Base-by-base conservation (phyloP, 225 moss, liverwort and hornwort genomes). In the Physcomitrium patens region DNA sequence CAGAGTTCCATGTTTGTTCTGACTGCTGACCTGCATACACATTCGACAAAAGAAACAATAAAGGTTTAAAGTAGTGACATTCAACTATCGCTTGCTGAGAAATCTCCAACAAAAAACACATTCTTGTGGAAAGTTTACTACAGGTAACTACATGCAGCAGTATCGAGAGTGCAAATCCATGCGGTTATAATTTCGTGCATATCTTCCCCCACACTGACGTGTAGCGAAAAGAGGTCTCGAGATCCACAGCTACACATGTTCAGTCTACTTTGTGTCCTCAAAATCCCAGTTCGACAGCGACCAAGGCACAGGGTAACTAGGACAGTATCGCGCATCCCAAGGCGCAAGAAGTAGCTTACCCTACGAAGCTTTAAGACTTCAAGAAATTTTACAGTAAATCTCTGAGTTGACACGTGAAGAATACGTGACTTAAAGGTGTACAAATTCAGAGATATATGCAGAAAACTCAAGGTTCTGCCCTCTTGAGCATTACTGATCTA, bases 21-120 rank as follows among this genome's bases (percentile, higher is more conserved):
- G 86, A 70, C 83, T 87, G 67, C 78, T 86, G 66, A 86, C 86
- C 83, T 86, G 78, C 77, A 80, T 57, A 45, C 12, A 54, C 23
- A 9, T 12, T 49, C 15, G 0, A 64, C 64, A 8, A 47, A 28
- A 20, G 45, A 12, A 52, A 71, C 51, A 63, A 72, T 68, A 57
- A 79, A 18, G 15, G 58, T 16, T 37, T 14, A 50, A 76, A 31
- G 45, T 43, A 69, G 26, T 1, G 15, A 49, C 7, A 49, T 11
- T 49, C 48, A 15, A 13, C 11, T 49, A 49, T 49, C 12, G 48
- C 48, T 49, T 37, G 31, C 5, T 2, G 31, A 37, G 31, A 37
- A 37, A 37, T 37, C 31, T 37, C 7, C 4, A 4, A 37, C 31
- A 37, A 7, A 37, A 37, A 4, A 37, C 31, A 24, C 24, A 24